These are phyloP conservation scores for Ceratobasidium sp. DNA, from an alignment of 1,284 basidiomycete species.

Conservation along the genomic window DNA sequence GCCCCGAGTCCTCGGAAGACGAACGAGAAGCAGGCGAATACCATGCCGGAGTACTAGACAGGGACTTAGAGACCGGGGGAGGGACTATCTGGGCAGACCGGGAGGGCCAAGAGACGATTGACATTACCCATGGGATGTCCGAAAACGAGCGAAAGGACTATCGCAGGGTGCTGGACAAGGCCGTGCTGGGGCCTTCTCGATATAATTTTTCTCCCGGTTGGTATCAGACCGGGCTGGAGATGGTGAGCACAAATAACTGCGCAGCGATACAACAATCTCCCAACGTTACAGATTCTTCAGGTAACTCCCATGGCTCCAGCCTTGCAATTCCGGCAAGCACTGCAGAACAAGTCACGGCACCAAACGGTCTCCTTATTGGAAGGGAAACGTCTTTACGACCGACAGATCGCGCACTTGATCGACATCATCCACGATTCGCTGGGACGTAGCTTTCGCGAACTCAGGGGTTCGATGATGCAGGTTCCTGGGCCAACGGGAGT, in stretches of 20 bases:
- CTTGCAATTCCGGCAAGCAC: not conserved
- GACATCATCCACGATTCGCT: not conserved
- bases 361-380: not conserved
- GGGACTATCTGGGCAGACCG: not conserved
- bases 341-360: not conserved
- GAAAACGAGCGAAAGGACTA: not conserved
- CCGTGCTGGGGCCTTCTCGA: not conserved
- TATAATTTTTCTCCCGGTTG: conserved; percentile 24
- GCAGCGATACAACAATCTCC: not conserved
- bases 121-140: not conserved
- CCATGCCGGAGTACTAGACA: not conserved
- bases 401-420: not conserved
- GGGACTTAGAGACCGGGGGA: not conserved
- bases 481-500: not conserved
- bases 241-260: not conserved
- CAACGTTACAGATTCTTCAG: not conserved
- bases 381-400: not conserved
- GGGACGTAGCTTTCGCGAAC: not conserved
- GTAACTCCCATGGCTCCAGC: conserved; percentile 8
- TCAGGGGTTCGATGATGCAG: not conserved
- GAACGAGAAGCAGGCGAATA: not conserved
- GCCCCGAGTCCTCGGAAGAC: not conserved
- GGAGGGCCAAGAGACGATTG: not conserved
- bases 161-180: not conserved
- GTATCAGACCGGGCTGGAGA: conserved; percentile 32